Percentiles rank a stretch among this genome's conserved stretches.
phyloP scores from a whole-genome alignment of 1,139 yeast genomes.

The Protomyces pachydermus region DNA sequence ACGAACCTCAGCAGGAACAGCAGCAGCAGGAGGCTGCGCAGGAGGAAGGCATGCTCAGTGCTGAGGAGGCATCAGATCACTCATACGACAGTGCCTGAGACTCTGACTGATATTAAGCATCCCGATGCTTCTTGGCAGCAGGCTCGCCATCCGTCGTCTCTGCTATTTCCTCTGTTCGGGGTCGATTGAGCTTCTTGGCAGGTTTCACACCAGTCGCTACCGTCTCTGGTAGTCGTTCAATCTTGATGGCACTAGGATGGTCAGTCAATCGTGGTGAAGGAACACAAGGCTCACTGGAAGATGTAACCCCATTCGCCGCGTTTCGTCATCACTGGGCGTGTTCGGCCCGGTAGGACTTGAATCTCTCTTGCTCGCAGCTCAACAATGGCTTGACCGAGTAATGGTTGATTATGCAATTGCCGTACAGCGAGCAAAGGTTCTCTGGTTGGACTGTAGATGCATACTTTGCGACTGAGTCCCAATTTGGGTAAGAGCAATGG shows the following conservation, averaged over 20 bases:
- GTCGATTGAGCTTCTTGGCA: too few species aligned
- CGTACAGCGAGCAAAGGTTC: conserved; percentile 66
- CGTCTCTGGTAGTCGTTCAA: not conserved
- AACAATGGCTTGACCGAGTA: conserved; percentile 74
- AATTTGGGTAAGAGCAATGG: conserved; percentile 58
- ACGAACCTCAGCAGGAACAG: not conserved
- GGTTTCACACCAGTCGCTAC: not conserved
- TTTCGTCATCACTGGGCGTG: conserved; percentile 94
- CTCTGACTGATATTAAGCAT: not conserved
- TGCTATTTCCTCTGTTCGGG: not conserved
- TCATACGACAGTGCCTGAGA: not conserved
- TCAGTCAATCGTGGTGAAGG: not conserved
- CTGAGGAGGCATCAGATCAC: not conserved
- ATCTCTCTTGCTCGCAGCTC: conserved; percentile 81
- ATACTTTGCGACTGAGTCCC: conserved; percentile 86
- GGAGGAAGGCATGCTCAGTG: not conserved
- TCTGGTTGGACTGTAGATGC: conserved; percentile 72
- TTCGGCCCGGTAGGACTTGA: conserved; percentile 88
- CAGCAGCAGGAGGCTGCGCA: not conserved
- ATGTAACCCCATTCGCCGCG: conserved; percentile 89
- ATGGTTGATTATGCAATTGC: conserved; percentile 54
- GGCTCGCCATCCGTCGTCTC: not conserved
- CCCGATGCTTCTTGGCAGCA: not conserved
- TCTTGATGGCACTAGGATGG: not conserved
- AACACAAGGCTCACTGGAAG: conserved; percentile 32